Evolutionary conservation across 352 stramenopile genomes (phyloP).

Genomic region (Labyrinthula sp.): DNA sequence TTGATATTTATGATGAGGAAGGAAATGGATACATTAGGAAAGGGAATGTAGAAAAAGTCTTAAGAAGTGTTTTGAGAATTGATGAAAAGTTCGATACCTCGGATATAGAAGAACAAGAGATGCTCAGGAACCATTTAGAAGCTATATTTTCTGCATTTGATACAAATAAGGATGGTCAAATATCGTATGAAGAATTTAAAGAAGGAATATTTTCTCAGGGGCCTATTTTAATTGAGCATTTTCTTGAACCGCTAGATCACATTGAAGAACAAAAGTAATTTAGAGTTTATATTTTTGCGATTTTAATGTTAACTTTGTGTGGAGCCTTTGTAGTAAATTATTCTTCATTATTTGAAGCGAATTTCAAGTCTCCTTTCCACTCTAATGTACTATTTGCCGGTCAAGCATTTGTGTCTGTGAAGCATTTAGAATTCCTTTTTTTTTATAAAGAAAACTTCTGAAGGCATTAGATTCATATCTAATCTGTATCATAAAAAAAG

Average conservation of each 20-base stretch:
- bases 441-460: no score
- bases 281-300: no score
- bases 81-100: constrained; percentile 4
- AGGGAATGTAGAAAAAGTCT: constrained; percentile 26
- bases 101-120: constrained; percentile 1
- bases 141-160: constrained; percentile 32
- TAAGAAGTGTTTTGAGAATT: constrained; percentile 13
- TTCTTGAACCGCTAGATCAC: constrained; percentile 27
- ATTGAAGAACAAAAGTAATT: no score
- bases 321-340: no score
- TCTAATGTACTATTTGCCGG: no score
- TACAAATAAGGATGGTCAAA: constrained; percentile 29
- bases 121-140: constrained; percentile 9
- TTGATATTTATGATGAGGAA: constrained; percentile 31
- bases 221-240: constrained; percentile 32
- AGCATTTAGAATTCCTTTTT: no score
- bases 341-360: no score
- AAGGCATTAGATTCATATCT: no score
- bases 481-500: no score
- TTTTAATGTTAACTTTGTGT: no score
- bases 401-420: no score
- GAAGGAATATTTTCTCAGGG: constrained; percentile 31
- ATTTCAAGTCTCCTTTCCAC: no score
- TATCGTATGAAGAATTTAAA: constrained; percentile 34
- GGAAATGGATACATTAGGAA: constrained; percentile 24